Percentiles rank a stretch among this genome's conserved stretches.
These are phyloP conservation scores for Apostasia ramifera DNA, from an alignment of 106 monocot species.

Conservation along the genomic window DNA sequence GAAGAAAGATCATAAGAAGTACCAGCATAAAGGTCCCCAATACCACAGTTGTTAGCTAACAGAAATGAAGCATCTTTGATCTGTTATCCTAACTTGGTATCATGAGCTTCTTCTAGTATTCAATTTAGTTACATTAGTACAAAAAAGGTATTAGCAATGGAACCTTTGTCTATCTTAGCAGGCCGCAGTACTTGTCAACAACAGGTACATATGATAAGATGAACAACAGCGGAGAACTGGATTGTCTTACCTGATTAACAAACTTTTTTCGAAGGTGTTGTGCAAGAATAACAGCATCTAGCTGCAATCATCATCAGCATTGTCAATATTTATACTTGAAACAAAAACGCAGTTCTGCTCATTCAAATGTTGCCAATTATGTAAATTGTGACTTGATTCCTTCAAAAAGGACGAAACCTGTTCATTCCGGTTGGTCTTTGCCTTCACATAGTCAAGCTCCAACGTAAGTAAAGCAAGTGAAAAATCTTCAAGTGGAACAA, in stretches of 20 bases:
- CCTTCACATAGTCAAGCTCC: slow-evolving; percentile 80
- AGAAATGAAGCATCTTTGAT: no score
- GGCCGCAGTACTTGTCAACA: no score
- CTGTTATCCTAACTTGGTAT: no score
- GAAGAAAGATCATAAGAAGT: no score
- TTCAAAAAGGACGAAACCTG: slow-evolving; percentile 34
- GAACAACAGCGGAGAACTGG: background rate
- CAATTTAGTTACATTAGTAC: background rate
- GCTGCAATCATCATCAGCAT: slow-evolving; percentile 23
- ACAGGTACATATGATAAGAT: no score
- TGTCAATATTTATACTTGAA: background rate
- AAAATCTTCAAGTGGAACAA: slow-evolving; percentile 54
- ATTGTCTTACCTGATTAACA: slow-evolving; percentile 52
- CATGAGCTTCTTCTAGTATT: background rate
- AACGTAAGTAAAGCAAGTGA: slow-evolving; percentile 79
- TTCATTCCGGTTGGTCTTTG: slow-evolving; percentile 53
- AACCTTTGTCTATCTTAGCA: no score
- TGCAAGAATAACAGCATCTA: slow-evolving; percentile 88
- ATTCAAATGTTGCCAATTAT: background rate
- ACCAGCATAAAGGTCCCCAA: no score
- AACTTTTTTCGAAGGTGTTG: slow-evolving; percentile 76
- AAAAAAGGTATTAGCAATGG: background rate
- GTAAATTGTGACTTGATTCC: background rate
- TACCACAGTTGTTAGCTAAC: no score
- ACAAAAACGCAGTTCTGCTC: background rate